Evolutionary conservation across 768 basidiomycete genomes (phyloP), one percentile per base, ranked within the genome.

Genomic region (Panus rudis): DNA sequence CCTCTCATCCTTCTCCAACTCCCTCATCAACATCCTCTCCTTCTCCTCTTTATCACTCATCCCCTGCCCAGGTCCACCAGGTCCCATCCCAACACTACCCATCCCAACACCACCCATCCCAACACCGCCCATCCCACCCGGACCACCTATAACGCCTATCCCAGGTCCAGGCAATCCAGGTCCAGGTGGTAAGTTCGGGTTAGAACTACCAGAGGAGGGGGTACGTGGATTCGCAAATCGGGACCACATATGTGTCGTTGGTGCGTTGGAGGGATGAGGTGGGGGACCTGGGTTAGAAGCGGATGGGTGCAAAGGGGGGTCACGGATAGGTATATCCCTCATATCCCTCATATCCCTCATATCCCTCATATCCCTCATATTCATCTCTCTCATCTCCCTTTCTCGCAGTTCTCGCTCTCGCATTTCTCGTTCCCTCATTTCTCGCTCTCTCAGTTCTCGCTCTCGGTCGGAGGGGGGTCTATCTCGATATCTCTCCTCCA

Each of bases 401-500:
- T 45, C 46, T 20, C 22, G 25, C 24, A 5, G 11, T 16, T 42
- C 38, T 17, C 26, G 21, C n/a, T 41, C 40, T 11, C 28, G 40
- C 26, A 10, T 28, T 8, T 31, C 37, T 4, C 38, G 38, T 16
- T 31, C 30, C 14, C 14, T 45, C 39, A 30, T 45, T 4, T 41
- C 45, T 27, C 42, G 43, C 50, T 39, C 26, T 43, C 50, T 39
- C 34, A 40, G 26, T 13, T 53, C 48, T 24, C 54, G 51, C 19
- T 52, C 47, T 4, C 54, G 52, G 11, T 13, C 28, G 14, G 23
- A 7, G 12, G 16, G 16, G n/a, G 14, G 6, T 22, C 14, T 21
- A 22, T 45, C 37, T 13, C 34, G 34, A n/a, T 28, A 22, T 37
- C 16, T 17, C 30, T 37, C 40, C 27, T 35, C 32, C 30, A 31